phyloP scores from a whole-genome alignment of 2,329 filamentous ascomycete species.

The Hypoxylon sp. region DNA sequence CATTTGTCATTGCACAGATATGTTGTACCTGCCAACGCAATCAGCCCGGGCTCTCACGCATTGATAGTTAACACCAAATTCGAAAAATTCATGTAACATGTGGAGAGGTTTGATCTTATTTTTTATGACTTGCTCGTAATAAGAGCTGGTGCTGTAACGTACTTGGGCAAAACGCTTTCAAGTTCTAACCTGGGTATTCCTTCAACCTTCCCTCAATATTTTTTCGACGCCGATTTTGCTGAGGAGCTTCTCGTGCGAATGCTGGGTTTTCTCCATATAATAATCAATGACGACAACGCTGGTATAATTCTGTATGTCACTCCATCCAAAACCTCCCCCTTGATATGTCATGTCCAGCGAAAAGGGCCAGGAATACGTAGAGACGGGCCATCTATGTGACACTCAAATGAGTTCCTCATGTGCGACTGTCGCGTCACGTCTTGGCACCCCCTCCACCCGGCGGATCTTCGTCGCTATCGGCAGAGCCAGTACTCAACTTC shows the following conservation, averaged over 20 bases:
- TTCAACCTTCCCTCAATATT: constrained; percentile 12
- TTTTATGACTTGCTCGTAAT: constrained; percentile 16
- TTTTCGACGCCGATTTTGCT: constrained; percentile 19
- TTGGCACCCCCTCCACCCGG: constrained; percentile 53
- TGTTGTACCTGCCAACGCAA: not conserved
- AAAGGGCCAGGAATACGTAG: constrained; percentile 8
- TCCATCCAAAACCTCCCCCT: constrained; percentile 10
- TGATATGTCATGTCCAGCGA: constrained; percentile 5
- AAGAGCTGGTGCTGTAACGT: constrained; percentile 15
- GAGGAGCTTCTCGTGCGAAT: constrained; percentile 14
- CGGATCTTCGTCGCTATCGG: constrained; percentile 55
- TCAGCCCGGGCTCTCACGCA: not conserved
- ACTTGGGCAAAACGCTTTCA: constrained; percentile 17
- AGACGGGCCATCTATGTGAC: constrained; percentile 12
- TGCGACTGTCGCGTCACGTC: constrained; percentile 45
- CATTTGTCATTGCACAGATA: not conserved
- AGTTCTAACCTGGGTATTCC: constrained; percentile 35
- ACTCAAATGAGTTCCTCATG: constrained; percentile 31
- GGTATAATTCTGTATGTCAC: constrained; percentile 24
- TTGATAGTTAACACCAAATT: not conserved
- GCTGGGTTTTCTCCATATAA: constrained; percentile 14
- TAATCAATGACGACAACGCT: constrained; percentile 22
- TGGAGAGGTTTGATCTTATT: constrained; percentile 21
- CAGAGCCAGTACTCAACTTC: constrained; percentile 53
- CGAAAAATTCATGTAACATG: not conserved